These are phyloP conservation scores for Kazachstania sp. DNA, from an alignment of 1,139 yeast genomes.

Conservation along the genomic window DNA sequence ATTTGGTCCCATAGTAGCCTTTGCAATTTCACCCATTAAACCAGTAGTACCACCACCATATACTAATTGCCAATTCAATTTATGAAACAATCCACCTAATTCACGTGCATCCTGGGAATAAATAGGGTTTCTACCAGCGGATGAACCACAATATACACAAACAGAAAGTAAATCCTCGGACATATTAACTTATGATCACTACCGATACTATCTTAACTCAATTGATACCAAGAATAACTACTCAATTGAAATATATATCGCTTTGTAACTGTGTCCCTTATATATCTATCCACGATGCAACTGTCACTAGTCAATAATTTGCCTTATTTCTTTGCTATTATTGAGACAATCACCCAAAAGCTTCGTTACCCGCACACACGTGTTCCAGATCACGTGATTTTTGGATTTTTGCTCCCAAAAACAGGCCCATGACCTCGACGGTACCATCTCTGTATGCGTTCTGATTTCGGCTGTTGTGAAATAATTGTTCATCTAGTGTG, in stretches of 20 bases:
- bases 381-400: background rate
- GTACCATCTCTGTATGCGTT: background rate
- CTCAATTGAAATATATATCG: too few species aligned
- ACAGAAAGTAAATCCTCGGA: constrained; percentile 34
- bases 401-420: too few species aligned
- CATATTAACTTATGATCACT: too few species aligned
- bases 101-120: constrained; percentile 48
- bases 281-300: too few species aligned
- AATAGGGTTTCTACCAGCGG: constrained; percentile 51
- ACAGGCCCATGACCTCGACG: background rate
- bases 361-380: background rate
- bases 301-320: too few species aligned
- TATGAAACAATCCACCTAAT: constrained; percentile 54
- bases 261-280: too few species aligned
- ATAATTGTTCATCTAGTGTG: too few species aligned
- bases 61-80: constrained; percentile 62
- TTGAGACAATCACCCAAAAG: background rate
- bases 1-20: constrained; percentile 46
- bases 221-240: too few species aligned
- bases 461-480: too few species aligned
- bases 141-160: constrained; percentile 84
- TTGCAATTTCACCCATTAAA: constrained; percentile 80
- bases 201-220: too few species aligned
- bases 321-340: too few species aligned
- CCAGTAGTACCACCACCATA: constrained; percentile 90